Percentiles rank a stretch among this genome's conserved stretches.
Evolutionary conservation across 2,329 filamentous ascomycete genomes (phyloP).

Genomic region (Arthrinium phaeospermum): DNA sequence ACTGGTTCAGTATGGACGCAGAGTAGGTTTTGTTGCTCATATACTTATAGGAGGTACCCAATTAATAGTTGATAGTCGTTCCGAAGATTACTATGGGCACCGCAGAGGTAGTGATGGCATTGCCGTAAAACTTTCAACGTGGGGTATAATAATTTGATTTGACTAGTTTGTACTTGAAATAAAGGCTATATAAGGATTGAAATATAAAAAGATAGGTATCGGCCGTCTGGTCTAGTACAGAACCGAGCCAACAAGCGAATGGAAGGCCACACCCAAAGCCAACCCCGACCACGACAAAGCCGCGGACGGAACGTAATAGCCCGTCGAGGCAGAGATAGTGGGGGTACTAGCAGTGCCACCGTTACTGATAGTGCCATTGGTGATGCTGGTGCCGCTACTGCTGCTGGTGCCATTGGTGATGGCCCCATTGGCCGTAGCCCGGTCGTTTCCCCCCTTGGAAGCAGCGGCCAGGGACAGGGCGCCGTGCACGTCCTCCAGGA

Average conservation of each 20-base stretch:
- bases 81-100: no score
- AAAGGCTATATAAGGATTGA: background rate
- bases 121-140: no score
- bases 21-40: no score
- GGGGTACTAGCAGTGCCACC: background rate
- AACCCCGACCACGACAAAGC: background rate
- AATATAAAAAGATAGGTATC: background rate
- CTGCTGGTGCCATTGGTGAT: background rate
- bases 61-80: no score
- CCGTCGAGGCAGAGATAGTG: background rate
- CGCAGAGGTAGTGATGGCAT: no score
- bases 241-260: background rate
- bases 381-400: background rate
- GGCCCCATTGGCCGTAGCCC: background rate
- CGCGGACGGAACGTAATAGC: background rate
- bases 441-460: background rate
- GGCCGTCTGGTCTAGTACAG: background rate
- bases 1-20: no score
- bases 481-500: slow-evolving; percentile 52
- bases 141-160: background rate
- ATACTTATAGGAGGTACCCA: no score
- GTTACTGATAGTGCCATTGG: background rate
- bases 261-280: background rate
- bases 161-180: background rate
- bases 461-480: slow-evolving; percentile 33